These are phyloP conservation scores for Gremmenia infestans DNA, from an alignment of 2,329 filamentous ascomycete genomes.

Conservation along the genomic window DNA sequence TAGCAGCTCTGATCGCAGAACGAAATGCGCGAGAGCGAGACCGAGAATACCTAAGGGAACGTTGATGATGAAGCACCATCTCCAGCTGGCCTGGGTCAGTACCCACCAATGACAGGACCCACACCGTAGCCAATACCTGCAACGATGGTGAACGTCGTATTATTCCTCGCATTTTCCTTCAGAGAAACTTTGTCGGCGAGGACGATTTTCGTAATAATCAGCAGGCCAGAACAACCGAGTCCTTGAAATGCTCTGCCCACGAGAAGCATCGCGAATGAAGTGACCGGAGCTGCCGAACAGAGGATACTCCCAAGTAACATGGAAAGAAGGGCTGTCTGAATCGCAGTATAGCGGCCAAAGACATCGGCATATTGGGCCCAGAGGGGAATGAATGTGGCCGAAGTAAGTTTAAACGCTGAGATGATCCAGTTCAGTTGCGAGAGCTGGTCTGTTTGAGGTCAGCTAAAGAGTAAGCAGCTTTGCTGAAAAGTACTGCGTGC, in stretches of 20 bases:
- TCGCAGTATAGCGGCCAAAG: constrained; percentile 55
- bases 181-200: constrained; percentile 60
- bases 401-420: constrained; percentile 62
- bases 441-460: constrained; percentile 39
- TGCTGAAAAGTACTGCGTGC: too few species aligned
- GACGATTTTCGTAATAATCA: constrained; percentile 57
- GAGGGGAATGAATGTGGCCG: constrained; percentile 61
- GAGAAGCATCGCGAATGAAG: constrained; percentile 53
- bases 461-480: not conserved
- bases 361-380: constrained; percentile 62
- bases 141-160: constrained; percentile 55
- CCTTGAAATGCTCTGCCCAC: constrained; percentile 61
- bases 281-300: constrained; percentile 51
- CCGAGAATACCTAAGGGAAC: constrained; percentile 50
- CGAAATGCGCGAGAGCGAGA: constrained; percentile 48
- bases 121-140: constrained; percentile 53
- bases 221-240: constrained; percentile 54
- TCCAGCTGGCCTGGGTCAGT: constrained; percentile 52
- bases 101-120: constrained; percentile 54
- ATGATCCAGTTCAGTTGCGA: constrained; percentile 65
- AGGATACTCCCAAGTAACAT: constrained; percentile 58
- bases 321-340: constrained; percentile 52
- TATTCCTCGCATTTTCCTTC: constrained; percentile 57
- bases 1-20: constrained; percentile 55
- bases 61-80: constrained; percentile 63